These are phyloP conservation scores for Aspergillus ostianus DNA, from an alignment of 495 filamentous ascomycete genomes.

Conservation along the genomic window DNA sequence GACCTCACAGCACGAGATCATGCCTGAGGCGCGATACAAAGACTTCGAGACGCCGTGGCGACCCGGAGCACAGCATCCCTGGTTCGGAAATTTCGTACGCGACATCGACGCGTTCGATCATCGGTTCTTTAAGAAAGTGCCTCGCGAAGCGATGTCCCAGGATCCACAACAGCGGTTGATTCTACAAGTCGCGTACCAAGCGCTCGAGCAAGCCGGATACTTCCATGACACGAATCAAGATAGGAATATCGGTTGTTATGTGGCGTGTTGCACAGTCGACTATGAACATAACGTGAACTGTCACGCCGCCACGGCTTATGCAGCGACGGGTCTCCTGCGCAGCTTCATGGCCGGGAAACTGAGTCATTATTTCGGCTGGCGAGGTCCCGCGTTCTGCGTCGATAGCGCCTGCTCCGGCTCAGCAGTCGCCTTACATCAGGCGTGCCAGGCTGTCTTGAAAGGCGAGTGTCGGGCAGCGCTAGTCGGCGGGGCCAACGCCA, in stretches of 20 bases:
- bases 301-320: constrained; percentile 34
- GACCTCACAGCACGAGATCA: constrained; percentile 40
- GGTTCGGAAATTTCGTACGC: constrained; percentile 48
- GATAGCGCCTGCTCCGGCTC: constrained; percentile 52
- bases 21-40: constrained; percentile 37
- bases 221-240: constrained; percentile 16
- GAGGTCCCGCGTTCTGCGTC: constrained; percentile 41
- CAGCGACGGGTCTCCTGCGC: constrained; percentile 35
- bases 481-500: constrained; percentile 43
- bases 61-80: constrained; percentile 35
- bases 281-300: constrained; percentile 42
- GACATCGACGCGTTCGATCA: constrained; percentile 51
- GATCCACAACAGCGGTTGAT: constrained; percentile 54
- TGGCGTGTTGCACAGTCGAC: constrained; percentile 32
- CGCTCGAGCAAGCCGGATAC: constrained; percentile 46
- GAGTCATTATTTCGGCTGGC: constrained; percentile 49
- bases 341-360: constrained; percentile 39
- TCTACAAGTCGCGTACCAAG: constrained; percentile 50
- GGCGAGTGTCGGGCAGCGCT: constrained; percentile 41
- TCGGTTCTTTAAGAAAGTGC: constrained; percentile 49
- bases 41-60: constrained; percentile 34
- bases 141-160: constrained; percentile 45
- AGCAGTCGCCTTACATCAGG: constrained; percentile 39
- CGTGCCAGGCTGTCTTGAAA: constrained; percentile 34
- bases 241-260: constrained; percentile 34